Evolutionary conservation across 164 flowering plant species (phyloP), one percentile per base, ranked within the genome.

Genomic region (Dillenia suffruticosa): DNA sequence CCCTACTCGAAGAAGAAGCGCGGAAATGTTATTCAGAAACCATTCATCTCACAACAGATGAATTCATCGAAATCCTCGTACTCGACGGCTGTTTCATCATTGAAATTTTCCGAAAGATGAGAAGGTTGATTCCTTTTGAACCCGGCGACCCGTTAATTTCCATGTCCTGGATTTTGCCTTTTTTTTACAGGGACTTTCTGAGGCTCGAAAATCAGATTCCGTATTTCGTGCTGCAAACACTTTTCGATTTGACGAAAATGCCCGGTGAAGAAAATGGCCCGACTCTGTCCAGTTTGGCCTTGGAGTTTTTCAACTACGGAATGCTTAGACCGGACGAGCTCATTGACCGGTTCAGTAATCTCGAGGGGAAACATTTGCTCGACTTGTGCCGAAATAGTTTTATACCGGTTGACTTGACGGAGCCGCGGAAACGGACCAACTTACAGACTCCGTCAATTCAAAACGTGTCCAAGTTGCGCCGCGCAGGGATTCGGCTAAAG

Each of bases 151-250:
- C 88, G 0, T 24, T 84, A 6, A n/a, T 70, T 10, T 60, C 75
- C 48, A 76, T 77, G 81, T 67, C 72, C 0, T 84, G 85, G 84
- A 64, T 76, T 1, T 51, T 76, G 9, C 59, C 81, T 0, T 78
- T 78, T 45, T 61, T 81, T 15, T 56, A 63, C 49, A 68, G 84
- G 59, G 88, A 84, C 59, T 63, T 81, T 22, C 65, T 81, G 12
- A 52, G 74, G 15, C 69, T 84, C 2, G 88, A 84, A 65, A 84
- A 84, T 67, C 84, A 84, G 49, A 65, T 81, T 10, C 88, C 88
- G 0, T 84, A 63, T 45, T 72, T 81, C 49, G 56, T 81, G 10
- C 79, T 84, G 17, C 63, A 79, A 53, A 17, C 65, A 8, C 49
- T 84, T 26, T 78, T 73, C 44, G 80, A 79, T 12, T 48, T 71